These are phyloP conservation scores for Zasmidium citrigriseum DNA, from an alignment of 2,329 filamentous ascomycete species.

Conservation along the genomic window DNA sequence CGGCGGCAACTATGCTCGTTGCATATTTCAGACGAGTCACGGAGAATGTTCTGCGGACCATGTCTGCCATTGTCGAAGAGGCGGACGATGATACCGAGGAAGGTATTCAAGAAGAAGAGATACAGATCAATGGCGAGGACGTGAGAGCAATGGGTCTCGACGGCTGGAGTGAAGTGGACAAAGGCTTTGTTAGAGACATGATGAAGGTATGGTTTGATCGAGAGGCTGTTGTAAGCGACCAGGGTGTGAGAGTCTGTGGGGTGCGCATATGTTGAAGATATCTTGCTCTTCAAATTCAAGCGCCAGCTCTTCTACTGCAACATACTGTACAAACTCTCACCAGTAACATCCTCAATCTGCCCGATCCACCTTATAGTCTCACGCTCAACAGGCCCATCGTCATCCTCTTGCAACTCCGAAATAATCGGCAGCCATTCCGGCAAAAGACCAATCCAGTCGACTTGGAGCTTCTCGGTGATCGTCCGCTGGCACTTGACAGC, in stretches of 20 bases:
- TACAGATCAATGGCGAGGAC: conserved; percentile 61
- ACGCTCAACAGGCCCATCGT: conserved; percentile 87
- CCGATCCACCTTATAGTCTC: conserved; percentile 90
- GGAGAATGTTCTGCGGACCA: conserved; percentile 61
- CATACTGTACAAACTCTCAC: conserved; percentile 91
- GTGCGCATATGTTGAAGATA: conserved; percentile 28
- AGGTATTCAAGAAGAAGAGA: conserved; percentile 40
- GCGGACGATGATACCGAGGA: conserved; percentile 41
- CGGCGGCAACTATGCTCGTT: conserved; percentile 68
- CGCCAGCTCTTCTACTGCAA: conserved; percentile 44
- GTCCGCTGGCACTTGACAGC: conserved; percentile 77
- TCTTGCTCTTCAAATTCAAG: background rate
- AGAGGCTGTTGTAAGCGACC: conserved; percentile 69
- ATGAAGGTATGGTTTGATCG: conserved; percentile 67
- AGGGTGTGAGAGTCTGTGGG: conserved; percentile 67
- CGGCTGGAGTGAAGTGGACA: conserved; percentile 71
- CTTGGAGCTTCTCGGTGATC: conserved; percentile 72
- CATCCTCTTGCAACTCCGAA: conserved; percentile 92
- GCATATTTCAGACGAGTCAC: conserved; percentile 81
- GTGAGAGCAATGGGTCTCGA: conserved; percentile 74
- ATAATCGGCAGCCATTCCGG: conserved; percentile 97
- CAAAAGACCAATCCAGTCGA: conserved; percentile 89
- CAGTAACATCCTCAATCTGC: conserved; percentile 83
- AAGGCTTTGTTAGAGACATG: conserved; percentile 66
- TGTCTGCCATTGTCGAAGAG: conserved; percentile 63